These are phyloP conservation scores for Entomortierella lignicola DNA, from an alignment of 192 early-diverging fungal species.

Conservation along the genomic window DNA sequence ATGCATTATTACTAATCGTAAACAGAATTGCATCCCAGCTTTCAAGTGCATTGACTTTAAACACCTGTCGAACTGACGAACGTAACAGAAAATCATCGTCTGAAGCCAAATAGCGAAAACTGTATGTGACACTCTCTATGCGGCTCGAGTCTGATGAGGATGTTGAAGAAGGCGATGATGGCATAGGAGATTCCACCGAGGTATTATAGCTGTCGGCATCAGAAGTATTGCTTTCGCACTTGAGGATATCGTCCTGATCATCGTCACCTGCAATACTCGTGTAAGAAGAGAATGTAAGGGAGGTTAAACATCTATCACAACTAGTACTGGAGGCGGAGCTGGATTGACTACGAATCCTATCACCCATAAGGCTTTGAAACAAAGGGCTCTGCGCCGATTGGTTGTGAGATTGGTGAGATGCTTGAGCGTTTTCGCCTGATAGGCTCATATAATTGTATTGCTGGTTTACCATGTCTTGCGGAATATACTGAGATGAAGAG, in stretches of 20 bases:
- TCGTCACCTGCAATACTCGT: not conserved
- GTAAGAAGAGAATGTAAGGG: not conserved
- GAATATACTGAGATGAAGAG: no score
- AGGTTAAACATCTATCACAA: not conserved
- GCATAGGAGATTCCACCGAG: not conserved
- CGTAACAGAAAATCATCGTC: constrained; percentile 82
- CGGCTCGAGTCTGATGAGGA: not conserved
- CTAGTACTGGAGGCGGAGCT: constrained; percentile 18
- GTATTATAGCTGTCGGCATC: not conserved
- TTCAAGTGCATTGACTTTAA: constrained; percentile 75
- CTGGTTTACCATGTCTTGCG: no score
- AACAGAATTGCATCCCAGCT: constrained; percentile 73
- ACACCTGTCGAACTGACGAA: constrained; percentile 65
- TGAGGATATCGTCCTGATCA: constrained; percentile 5
- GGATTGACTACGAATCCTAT: constrained; percentile 9
- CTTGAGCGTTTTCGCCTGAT: no score
- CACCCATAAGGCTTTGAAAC: constrained; percentile 26
- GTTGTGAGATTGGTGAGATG: not conserved
- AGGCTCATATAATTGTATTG: no score
- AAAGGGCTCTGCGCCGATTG: constrained; percentile 26
- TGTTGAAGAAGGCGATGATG: not conserved
- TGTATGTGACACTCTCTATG: constrained; percentile 33
- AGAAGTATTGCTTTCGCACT: not conserved
- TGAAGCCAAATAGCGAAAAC: constrained; percentile 64
- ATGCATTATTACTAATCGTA: constrained; percentile 56